Base-by-base conservation (phyloP, 2,329 filamentous ascomycete species). In the Ophiocordyceps robertsii region DNA sequence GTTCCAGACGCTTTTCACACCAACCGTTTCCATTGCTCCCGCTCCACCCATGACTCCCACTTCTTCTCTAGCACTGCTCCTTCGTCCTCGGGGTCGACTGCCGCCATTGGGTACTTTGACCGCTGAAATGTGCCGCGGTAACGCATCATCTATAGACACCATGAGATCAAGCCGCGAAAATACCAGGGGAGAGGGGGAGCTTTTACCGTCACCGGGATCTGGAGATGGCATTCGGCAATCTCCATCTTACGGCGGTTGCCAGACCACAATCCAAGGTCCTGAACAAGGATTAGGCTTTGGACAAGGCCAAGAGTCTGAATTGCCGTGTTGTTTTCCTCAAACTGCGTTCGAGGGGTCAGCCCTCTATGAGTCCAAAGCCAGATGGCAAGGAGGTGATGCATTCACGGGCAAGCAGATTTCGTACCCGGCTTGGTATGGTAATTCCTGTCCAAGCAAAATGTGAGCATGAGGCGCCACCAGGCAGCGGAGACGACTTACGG, bases 1-100 rank as follows among this genome's bases (percentile, higher is more conserved):
- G 11, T 36, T 6, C 33, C n/a, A 3, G 33, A 7, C n/a, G 33
- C 6, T 13, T 14, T 32, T 8, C 8, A 6, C 29, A 46, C 51
- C 42, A 47, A 73, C 62, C 80, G 70, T 54, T 84, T 82, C 62
- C 75, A 82, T 3, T 75, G 77, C 53, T 85, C 81, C 45, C 73
- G 65, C 38, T 75, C 66, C 13, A 74, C 68, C 81, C 81, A 86
- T 21, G 61, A 59, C 43, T 62, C 67, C 82, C 82, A 86, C 51
- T 84, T 84, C 4, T 66, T 60, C 44, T 82, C 70, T 1, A 87
- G 60, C 3, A 61, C 61, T 16, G 73, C 57, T 1, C 73, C 75
- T 19, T 73, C 63, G 43, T 84, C 80, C 1, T 70, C 67, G 1
- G 67, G 53, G n/a, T 61, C 54, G 2, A 77, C 69, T 0, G 62